Base-by-base conservation (phyloP, 2,329 filamentous ascomycete species). In the Neoascochyta sp. region DNA sequence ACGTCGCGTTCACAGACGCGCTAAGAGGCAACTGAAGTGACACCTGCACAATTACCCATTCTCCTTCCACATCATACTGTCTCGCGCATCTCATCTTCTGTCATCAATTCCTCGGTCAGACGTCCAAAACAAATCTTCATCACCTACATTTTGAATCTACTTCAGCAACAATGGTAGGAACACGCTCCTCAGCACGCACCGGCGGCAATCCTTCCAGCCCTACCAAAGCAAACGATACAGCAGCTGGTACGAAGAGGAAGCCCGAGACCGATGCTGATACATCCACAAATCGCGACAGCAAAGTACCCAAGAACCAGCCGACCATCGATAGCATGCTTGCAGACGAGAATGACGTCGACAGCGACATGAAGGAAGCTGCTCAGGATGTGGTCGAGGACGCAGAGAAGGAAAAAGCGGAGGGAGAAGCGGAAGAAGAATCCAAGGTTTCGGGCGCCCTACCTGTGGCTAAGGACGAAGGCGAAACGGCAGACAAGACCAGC, bases 241-340 rank as follows among this genome's bases (percentile, higher is more conserved):
- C 43, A 23, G 47, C 54, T 32, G 62, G 62, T 14, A 54, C 49
- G 4, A 67, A 69, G 46, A 57, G 64, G 34, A 66, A 67, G 51
- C 57, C 60, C 14, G 60, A 66, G 24, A 25, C 39, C n/a, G 37
- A 51, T 19, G 40, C 35, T 12, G 59, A 66, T 22, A 39, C 39
- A 1, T 59, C 65, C 1, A 60, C 65, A 9, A 70, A 72, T 47
- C 64, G 65, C 14, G 53, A 57, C n/a, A 66, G 63, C 41, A 65
- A 68, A 29, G 50, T 47, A 9, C 35, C 54, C 10, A 69, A 66
- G 42, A 64, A 66, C 36, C 74, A 78, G 48, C 68, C 68, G 43
- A 74, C 70, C 0, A 63, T 76, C 18, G 74, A 78, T 36, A 70
- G 76, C 40, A 68, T 65, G 1, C 55, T 74, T 22, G 37, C 42